Base-by-base conservation (phyloP, 2,329 filamentous ascomycete genomes). In the Exophiala viscosa region DNA sequence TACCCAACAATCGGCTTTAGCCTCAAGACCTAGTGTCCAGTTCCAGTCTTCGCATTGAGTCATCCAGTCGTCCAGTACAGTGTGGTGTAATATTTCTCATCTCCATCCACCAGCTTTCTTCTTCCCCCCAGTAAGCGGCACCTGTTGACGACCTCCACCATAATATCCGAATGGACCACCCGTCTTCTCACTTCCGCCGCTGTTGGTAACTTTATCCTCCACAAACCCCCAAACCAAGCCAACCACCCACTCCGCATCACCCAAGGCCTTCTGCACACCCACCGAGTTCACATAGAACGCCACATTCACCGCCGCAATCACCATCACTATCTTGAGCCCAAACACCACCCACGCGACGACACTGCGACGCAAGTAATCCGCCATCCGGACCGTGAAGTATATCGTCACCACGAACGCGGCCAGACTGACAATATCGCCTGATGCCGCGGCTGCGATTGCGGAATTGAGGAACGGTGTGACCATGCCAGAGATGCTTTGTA, bases 381-480 rank as follows among this genome's bases (percentile, higher is more conserved):
- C 55, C n/a, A 61, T 60, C 17, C 50, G 42, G 10, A 63, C 36
- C 3, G 48, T 45, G 39, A 63, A 42, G 49, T 59, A 63, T 17
- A 61, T 14, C 7, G 48, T 45, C 11, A 60, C 33, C 6, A 62
- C 45, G 32, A 61, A 56, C 4, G 56, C 54, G 33, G 55, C 55
- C 3, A 63, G 48, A 11, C 58, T 59, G 33, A 54, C 50, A 13
- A 63, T 36, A 46, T 60, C 55, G 20, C 54, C 55, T 20, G 48
- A 44, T 23, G 53, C 45, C 2, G 55, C 45, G 31, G 55, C 50
- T 1, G 51, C 9, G 66, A 64, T 2, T 69, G 52, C 61, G 6
- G 74, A 67, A 33, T 62, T 66, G 14, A 79, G 65, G 1, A 59
- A 32, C 31, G 53, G 58, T 28, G 59, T 54, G 35, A 59, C 48